These are phyloP conservation scores for Yamadazyma endophytica DNA, from an alignment of 805 yeast genomes.

Conservation along the genomic window DNA sequence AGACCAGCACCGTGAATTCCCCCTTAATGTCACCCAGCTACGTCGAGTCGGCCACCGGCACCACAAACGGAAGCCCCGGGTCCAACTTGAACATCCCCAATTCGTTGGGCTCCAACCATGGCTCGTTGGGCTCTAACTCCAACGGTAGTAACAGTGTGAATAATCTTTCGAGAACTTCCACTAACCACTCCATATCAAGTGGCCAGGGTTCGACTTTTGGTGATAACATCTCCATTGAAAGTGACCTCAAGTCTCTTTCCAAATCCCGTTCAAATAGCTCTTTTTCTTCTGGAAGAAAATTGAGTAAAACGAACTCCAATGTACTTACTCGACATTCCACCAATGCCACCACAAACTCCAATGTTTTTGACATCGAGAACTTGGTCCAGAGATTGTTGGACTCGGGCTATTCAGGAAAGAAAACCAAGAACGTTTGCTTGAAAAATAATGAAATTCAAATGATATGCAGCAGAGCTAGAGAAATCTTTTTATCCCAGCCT, in stretches of 20 bases:
- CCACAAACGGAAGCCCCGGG: not conserved
- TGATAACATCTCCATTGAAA: slow-evolving; percentile 4
- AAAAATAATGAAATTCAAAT: slow-evolving; percentile 86
- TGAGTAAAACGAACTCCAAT: slow-evolving; percentile 9
- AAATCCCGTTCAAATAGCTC: slow-evolving; percentile 12
- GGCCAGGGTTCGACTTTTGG: slow-evolving; percentile 1
- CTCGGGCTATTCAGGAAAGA: slow-evolving; percentile 93
- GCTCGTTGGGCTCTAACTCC: no score
- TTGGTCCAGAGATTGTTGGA: slow-evolving; percentile 86
- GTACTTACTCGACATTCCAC: slow-evolving; percentile 7
- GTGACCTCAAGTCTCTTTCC: slow-evolving; percentile 6
- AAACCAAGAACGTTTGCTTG: slow-evolving; percentile 84
- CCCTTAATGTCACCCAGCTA: no score
- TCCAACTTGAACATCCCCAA: not conserved
- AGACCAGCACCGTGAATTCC: not conserved
- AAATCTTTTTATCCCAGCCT: slow-evolving; percentile 87
- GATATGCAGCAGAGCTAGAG: slow-evolving; percentile 84
- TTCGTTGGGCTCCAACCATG: no score
- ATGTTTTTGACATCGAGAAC: slow-evolving; percentile 65
- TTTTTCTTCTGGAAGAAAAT: slow-evolving; percentile 7
- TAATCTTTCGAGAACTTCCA: slow-evolving; percentile 12
- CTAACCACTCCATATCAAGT: slow-evolving; percentile 15
- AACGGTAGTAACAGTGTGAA: not conserved
- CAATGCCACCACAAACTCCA: slow-evolving; percentile 7
- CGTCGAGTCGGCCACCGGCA: not conserved